Evolutionary conservation across 1,284 basidiomycete genomes (phyloP), one percentile per base, ranked within the genome.

Genomic region (Irpex rosettiformis): DNA sequence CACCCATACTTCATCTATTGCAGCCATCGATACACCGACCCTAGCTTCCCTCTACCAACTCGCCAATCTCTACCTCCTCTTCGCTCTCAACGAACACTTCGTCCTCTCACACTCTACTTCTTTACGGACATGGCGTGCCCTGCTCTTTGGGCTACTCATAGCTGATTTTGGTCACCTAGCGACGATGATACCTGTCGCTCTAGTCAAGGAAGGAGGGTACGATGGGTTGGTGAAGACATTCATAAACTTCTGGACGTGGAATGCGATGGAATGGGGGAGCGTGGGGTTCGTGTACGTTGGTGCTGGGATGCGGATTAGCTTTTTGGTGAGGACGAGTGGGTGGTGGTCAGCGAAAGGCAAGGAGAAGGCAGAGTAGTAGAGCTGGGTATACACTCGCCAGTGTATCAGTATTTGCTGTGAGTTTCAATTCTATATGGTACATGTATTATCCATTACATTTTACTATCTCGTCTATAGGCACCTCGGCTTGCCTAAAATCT

Each of bases 221-320:
- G n/a, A n/a, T n/a, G 67, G 68, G 0, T 77, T 75, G 57, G 76
- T 73, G 72, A 69, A 68, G 22, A 70, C 80, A 29, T 69, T 66
- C 47, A 18, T 62, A 53, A 58, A 61, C 29, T 63, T 62, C 7
- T 73, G 72, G 74, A 72, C 70, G 30, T 82, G 79, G 80, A 80
- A 79, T 63, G 78, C 78, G 58, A 80, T 82, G 80, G 70, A 73
- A 42, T 81, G 77, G 79, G 80, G 81, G 0, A 81, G 79, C 48
- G 74, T 82, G n/a, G 80, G 79, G 13, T 81, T 81, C 54, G 80
- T 81, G 5, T 81, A 81, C 59, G 54, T 71, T 22, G 80, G 79
- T 3, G 79, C 79, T 28, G 65, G 66, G 24, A 73, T 75, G 71
- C 67, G 78, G 55, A 68, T 73, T 6, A 67, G 70, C 11, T 79